Base-by-base conservation (phyloP, 306 rosid species). In the Lathyrus sativus region DNA sequence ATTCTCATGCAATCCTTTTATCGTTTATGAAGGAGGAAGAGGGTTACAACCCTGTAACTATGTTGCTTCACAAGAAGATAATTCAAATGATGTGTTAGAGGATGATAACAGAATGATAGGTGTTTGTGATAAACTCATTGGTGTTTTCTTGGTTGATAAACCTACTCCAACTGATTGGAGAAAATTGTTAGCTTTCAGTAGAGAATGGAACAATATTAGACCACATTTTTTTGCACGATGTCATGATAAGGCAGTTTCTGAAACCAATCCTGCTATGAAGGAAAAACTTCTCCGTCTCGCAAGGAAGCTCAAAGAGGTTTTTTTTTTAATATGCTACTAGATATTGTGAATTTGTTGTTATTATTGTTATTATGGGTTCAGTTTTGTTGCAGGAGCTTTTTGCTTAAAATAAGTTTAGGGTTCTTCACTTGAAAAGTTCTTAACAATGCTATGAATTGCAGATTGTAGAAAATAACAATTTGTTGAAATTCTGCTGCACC, bases 151-250 rank as follows among this genome's bases (percentile, higher is more conserved):
- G 86, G 93, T 90, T 39, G 99, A 93, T 74, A 93, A 90, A 78
- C 88, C 97, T 33, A 82, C 88, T 38, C 83, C 97, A 31, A 76
- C 88, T 11, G 95, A 93, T 61, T 93, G 97, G 98, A 86, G 96
- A 73, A 84, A 83, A 49, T 79, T 93, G 76, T 68, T 93, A 7
- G 96, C 95, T 76, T 93, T 90, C 74, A 93, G 97, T 75, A 88
- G 70, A 83, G 86, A 82, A 60, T 93, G 96, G 99, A 53, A 73
- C 70, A 78, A 33, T 58, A 80, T 93, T 9, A 84, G 92, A 65
- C 92, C 95, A 2, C 99, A 90, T 75, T 93, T 93, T 73, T 93
- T 75, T 28, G 69, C 38, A 0, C 78, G 86, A 4, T 86, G 96
- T 67, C 74, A 76, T 17, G 86, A 85, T 56, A 87, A 81, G 54